Percentiles rank a stretch among this genome's conserved stretches.
Evolutionary conservation across 495 filamentous ascomycete genomes (phyloP).

Genomic region (Penicillium psychrofluorescens): DNA sequence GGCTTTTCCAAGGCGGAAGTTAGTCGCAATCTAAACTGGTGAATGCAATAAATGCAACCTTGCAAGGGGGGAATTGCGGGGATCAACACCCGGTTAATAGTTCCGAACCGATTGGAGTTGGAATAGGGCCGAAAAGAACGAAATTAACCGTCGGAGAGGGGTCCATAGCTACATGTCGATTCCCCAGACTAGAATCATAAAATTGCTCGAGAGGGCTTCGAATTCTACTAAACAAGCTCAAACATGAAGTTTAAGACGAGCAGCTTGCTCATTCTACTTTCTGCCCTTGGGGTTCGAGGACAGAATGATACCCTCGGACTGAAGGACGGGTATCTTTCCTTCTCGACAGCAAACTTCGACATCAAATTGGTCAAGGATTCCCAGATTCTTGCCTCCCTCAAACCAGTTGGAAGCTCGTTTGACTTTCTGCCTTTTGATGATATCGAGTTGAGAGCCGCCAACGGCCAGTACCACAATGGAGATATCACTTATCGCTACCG

Average conservation of each 20-base stretch:
- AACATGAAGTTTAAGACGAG: not conserved
- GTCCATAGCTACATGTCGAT: not conserved
- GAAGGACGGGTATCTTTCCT: constrained; percentile 23
- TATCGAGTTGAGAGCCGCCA: constrained; percentile 27
- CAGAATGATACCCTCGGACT: constrained; percentile 19
- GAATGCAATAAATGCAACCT: constrained; percentile 1
- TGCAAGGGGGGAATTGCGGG: constrained; percentile 4
- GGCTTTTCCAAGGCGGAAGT: no score
- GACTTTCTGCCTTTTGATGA: constrained; percentile 44
- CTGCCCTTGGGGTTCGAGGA: constrained; percentile 1
- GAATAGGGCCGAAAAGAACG: no score
- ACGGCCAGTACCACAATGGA: constrained; percentile 45
- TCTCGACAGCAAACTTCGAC: constrained; percentile 31
- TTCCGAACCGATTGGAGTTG: not conserved
- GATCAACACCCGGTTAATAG: constrained; percentile 1
- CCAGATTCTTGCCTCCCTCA: constrained; percentile 33
- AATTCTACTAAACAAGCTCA: not conserved
- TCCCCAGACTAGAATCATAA: not conserved
- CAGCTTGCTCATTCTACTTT: not conserved
- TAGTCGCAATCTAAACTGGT: no score
- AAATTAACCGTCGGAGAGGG: not conserved
- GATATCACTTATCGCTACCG: constrained; percentile 45
- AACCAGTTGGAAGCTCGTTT: constrained; percentile 24
- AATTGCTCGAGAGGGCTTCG: not conserved
- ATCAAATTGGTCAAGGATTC: constrained; percentile 26